phyloP scores from a whole-genome alignment of 768 basidiomycete species.

The Leucogyrophana mollusca region DNA sequence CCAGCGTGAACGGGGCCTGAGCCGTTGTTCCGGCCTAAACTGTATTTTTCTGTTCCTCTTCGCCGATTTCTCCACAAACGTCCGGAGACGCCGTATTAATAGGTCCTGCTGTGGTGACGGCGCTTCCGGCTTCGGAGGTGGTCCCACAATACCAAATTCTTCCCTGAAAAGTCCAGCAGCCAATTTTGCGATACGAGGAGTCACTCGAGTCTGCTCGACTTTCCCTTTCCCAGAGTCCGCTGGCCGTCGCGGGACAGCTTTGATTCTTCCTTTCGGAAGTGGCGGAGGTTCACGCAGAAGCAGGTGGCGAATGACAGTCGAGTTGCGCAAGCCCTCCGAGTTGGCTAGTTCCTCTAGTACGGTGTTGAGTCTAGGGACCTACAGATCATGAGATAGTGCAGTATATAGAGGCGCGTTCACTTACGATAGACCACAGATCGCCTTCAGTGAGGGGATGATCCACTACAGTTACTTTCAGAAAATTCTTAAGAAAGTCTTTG shows the following conservation, averaged over 20 bases:
- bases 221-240: slow-evolving; percentile 38
- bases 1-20: slow-evolving; percentile 32
- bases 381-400: not conserved
- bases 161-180: slow-evolving; percentile 55
- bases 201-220: slow-evolving; percentile 54
- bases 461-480: slow-evolving; percentile 19
- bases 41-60: slow-evolving; percentile 11
- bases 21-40: slow-evolving; percentile 30
- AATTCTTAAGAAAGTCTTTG: slow-evolving; percentile 33
- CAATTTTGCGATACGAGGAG: slow-evolving; percentile 53
- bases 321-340: slow-evolving; percentile 18
- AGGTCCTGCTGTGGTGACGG: slow-evolving; percentile 12
- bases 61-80: slow-evolving; percentile 19
- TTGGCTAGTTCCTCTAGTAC: slow-evolving; percentile 20
- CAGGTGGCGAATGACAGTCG: slow-evolving; percentile 19
- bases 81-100: slow-evolving; percentile 13
- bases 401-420: slow-evolving; percentile 6
- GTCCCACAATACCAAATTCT: slow-evolving; percentile 51
- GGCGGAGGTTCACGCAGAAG: slow-evolving; percentile 8
- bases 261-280: slow-evolving; percentile 8
- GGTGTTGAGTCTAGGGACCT: slow-evolving; percentile 19
- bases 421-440: slow-evolving; percentile 28
- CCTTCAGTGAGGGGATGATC: slow-evolving; percentile 14
- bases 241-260: slow-evolving; percentile 1
- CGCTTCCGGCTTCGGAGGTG: slow-evolving; percentile 25